These are phyloP conservation scores for Xylaria sp. DNA, from an alignment of 2,329 filamentous ascomycete genomes.

Conservation along the genomic window DNA sequence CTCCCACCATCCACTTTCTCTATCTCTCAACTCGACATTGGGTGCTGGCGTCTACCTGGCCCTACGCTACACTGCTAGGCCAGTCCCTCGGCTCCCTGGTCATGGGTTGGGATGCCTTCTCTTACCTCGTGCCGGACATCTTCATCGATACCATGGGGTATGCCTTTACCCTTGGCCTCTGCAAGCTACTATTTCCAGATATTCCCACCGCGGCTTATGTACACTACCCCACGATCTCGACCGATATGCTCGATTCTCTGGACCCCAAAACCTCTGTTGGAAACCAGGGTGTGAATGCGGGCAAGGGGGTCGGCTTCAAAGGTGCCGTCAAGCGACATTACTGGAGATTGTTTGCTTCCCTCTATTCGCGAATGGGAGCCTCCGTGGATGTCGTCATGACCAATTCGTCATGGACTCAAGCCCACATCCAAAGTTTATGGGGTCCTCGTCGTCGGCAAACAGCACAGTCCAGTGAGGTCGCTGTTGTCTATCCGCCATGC, in stretches of 20 bases:
- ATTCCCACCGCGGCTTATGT: conserved; percentile 90
- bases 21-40: conserved; percentile 85
- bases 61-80: conserved; percentile 86
- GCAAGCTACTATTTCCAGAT: conserved; percentile 71
- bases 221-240: conserved; percentile 97
- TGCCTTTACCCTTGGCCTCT: conserved; percentile 79
- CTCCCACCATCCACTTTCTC: conserved; percentile 78
- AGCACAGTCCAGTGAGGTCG: conserved; percentile 49
- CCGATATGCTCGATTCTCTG: conserved; percentile 88
- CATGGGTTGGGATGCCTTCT: conserved; percentile 87
- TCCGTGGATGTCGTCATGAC: conserved; percentile 94
- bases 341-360: conserved; percentile 76
- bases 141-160: conserved; percentile 99
- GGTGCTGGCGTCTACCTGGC: conserved; percentile 82
- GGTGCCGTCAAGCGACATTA: conserved; percentile 73
- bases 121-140: conserved; percentile 84
- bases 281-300: conserved; percentile 72
- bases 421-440: conserved; percentile 78
- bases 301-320: conserved; percentile 65
- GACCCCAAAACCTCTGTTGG: conserved; percentile 56
- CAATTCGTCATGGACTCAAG: conserved; percentile 91
- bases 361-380: conserved; percentile 79
- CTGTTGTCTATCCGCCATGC: conserved; percentile 85
- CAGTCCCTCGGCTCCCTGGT: conserved; percentile 86
- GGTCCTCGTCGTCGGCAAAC: conserved; percentile 49